Base-by-base conservation (phyloP, 1,284 basidiomycete species). In the Moniliophthora roreri region DNA sequence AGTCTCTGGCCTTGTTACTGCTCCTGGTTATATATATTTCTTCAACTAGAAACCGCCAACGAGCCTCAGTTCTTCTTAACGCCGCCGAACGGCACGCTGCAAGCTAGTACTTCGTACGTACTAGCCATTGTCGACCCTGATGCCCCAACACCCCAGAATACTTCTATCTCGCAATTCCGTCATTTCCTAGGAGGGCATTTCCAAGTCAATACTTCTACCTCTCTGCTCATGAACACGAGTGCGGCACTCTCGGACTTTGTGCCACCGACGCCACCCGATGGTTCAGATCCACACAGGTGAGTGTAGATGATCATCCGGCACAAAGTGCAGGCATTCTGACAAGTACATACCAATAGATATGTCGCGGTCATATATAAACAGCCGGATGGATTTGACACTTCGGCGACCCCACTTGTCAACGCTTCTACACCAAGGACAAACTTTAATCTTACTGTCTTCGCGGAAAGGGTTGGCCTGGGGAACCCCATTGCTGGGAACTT, bases 211-310 rank as follows among this genome's bases (percentile, higher is more conserved):
- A 57, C 61, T 39, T 60, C 60, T 24, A 57, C 63, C 21, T 58
- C 58, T 7, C 23, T 61, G 20, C 64, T 75, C 36, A 59, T 58
- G 18, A 80, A 80, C 59, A 67, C 59, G 44, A 77, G 68, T 24
- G 65, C 74, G 28, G 74, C 78, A 9, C 58, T 80, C 36, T 69
- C 72, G 16, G 71, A 76, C 24, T 76, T 66, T 51, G 54, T 67
- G 28, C 56, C 63, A 20, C 79, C 77, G 2, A 65, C 69, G 11
- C 78, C 77, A 6, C 75, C 77, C 1, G 62, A 65, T 20, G 75
- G 74, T 1, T 79, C 77, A 42, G 73, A 75, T 60, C 72, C 77
- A n/a, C 78, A 81, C 57, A 68, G 77, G 78, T 79, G 24, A 59
- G 69, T 61, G 18, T 23, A 15, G 13, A 34, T 48, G n/a, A 26